Evolutionary conservation across 345 rosid genomes (phyloP).

Genomic region (Linum tenue): DNA sequence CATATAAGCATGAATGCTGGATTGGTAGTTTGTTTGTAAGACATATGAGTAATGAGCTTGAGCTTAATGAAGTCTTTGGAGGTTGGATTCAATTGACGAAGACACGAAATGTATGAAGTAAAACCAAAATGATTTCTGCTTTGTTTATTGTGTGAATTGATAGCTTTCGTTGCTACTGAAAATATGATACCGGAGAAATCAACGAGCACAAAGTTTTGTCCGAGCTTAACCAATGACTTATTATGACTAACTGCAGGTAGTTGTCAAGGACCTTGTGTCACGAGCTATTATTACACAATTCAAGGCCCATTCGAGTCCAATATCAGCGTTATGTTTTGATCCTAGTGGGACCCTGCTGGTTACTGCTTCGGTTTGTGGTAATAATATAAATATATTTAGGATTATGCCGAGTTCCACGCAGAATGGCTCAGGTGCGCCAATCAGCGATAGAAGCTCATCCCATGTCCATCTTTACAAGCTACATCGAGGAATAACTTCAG

Average conservation of each 20-base stretch:
- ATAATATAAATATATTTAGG: conserved; percentile 78
- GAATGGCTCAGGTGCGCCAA: conserved; percentile 19
- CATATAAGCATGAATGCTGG: too few relatives aligned
- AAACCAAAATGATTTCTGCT: too few relatives aligned
- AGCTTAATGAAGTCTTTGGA: too few relatives aligned
- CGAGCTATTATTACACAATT: conserved; percentile 67
- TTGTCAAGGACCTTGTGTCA: conserved; percentile 67
- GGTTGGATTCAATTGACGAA: too few relatives aligned
- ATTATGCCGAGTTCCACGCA: conserved; percentile 50
- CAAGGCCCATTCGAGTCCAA: conserved; percentile 84
- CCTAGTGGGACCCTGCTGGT: conserved; percentile 86
- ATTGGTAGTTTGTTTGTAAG: too few relatives aligned
- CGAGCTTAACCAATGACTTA: conserved; percentile 21
- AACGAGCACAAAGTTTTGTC: too few relatives aligned
- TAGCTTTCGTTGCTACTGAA: too few relatives aligned
- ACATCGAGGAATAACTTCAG: conserved; percentile 93
- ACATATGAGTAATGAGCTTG: too few relatives aligned
- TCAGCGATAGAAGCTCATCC: conserved; percentile 11
- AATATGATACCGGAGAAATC: too few relatives aligned
- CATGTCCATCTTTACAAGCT: conserved; percentile 72
- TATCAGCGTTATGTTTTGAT: conserved; percentile 85
- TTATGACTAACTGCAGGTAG: conserved; percentile 40
- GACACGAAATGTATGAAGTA: too few relatives aligned
- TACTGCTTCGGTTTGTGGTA: conserved; percentile 88
- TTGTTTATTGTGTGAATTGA: too few relatives aligned